A percentile compares a stretch with the other conserved stretches of the same genome.
These are phyloP conservation scores for Gossypium anomalum DNA, from an alignment of 345 rosid genomes.

Conservation along the genomic window DNA sequence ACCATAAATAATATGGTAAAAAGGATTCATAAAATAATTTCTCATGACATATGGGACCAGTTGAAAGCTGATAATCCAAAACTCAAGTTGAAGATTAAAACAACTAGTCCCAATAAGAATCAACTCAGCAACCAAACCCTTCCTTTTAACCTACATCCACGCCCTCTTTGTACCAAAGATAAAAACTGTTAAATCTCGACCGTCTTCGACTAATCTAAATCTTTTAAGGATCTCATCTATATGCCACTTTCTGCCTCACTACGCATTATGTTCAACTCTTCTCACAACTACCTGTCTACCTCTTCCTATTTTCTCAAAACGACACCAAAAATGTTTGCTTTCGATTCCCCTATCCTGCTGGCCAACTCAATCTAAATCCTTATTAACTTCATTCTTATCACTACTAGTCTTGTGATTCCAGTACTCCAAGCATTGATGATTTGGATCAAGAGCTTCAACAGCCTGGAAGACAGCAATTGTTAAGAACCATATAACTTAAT, in stretches of 20 bases:
- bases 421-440: conserved; percentile 61
- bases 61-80: not conserved
- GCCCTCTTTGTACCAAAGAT: too few relatives aligned
- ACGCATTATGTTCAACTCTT: conserved; percentile 49
- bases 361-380: conserved; percentile 15
- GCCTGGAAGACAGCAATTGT: conserved; percentile 34
- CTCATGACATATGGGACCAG: not conserved
- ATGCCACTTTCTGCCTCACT: conserved; percentile 44
- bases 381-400: not conserved
- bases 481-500: conserved; percentile 3
- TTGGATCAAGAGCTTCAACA: conserved; percentile 74
- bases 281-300: conserved; percentile 21
- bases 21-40: too few relatives aligned
- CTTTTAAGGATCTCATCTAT: conserved; percentile 40
- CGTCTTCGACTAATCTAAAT: conserved; percentile 25
- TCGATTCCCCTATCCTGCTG: not conserved
- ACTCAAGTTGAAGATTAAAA: not conserved
- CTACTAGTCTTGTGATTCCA: conserved; percentile 46
- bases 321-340: conserved; percentile 33
- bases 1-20: too few relatives aligned
- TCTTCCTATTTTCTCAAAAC: conserved; percentile 25
- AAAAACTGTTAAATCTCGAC: not conserved
- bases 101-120: conserved; percentile 22
- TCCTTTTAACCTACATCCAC: not conserved
- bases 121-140: conserved; percentile 19